Evolutionary conservation across 805 yeast genomes (phyloP), one percentile per base, ranked within the genome.

Genomic region (Saturnispora kantuleensis): DNA sequence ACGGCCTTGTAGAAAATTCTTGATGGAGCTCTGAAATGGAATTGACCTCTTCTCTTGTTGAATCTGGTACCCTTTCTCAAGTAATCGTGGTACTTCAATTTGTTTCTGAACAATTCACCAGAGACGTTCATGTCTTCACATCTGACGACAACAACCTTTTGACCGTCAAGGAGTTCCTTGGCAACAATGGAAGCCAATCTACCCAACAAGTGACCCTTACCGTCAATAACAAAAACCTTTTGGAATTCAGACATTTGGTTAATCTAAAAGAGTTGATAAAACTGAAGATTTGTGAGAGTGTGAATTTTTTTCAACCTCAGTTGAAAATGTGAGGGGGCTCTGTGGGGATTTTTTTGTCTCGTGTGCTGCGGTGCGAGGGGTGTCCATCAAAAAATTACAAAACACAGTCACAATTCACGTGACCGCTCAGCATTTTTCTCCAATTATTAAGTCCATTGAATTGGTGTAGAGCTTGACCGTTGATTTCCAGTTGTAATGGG

Each of bases 21-120:
- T 56, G 97, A 89, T 73, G 99, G 99, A 56, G 99, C 99, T 77
- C 97, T 93, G 96, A 93, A 93, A 74, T 93, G 99, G 97, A 90
- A 93, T 68, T 97, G 97, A 79, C 98, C 99, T 73, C 88, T 84
- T 67, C 79, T 83, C 79, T 88, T 88, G 95, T 93, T 93, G 89
- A 73, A 93, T 77, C 95, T 84, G 69, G 98, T 89, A 65, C 94
- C 85, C 83, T 93, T 93, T 83, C 98, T 89, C 75, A 93, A 84
- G 88, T 89, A 93, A 71, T 94, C 99, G 76, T 89, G 97, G 93
- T 88, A 93, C 85, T 93, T 93, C 75, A 90, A 84, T 79, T 93
- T 93, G 84, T 90, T 87, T 81, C 98, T 89, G 96, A 93, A 93
- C 73, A 93, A 89, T 78, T 93, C 97, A 73, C 98, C 98, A 66